Conservation (phyloP, 768 basidiomycete genomes). For the Mycena galopus region DNA sequence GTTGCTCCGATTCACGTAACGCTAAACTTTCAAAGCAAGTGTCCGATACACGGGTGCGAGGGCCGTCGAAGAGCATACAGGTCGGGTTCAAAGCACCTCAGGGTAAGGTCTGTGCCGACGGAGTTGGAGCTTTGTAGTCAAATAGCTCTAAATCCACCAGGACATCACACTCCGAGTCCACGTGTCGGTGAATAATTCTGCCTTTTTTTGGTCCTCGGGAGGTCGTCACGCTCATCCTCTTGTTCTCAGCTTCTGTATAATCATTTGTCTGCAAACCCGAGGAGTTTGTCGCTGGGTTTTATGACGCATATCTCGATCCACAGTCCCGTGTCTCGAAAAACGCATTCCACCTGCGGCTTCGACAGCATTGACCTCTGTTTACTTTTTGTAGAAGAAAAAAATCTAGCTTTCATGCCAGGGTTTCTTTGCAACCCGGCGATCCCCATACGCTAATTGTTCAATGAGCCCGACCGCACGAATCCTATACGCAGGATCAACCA, state of each 20-base stretch:
- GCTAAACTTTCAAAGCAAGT: too few relatives aligned
- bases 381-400: too few relatives aligned
- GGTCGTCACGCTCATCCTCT: not conserved
- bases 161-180: constrained; percentile 90
- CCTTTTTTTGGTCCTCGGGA: constrained; percentile 40
- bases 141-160: constrained; percentile 77
- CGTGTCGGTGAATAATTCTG: constrained; percentile 86
- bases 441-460: constrained; percentile 2
- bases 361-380: constrained; percentile 53
- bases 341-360: constrained; percentile 81
- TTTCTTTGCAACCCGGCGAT: not conserved
- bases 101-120: too few relatives aligned
- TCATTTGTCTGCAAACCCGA: constrained; percentile 89
- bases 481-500: not conserved
- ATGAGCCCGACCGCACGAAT: not conserved
- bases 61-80: too few relatives aligned
- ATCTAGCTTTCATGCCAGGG: not conserved
- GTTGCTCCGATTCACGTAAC: too few relatives aligned
- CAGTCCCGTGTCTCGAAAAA: constrained; percentile 83
- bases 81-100: too few relatives aligned
- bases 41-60: too few relatives aligned
- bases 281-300: constrained; percentile 86
- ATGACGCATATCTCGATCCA: constrained; percentile 81
- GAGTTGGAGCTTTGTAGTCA: constrained; percentile 87
- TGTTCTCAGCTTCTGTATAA: constrained; percentile 79